Percentiles rank a stretch among this genome's conserved stretches.
Evolutionary conservation across 2,329 filamentous ascomycete genomes (phyloP).

Genomic region (Apiospora saccharicola): DNA sequence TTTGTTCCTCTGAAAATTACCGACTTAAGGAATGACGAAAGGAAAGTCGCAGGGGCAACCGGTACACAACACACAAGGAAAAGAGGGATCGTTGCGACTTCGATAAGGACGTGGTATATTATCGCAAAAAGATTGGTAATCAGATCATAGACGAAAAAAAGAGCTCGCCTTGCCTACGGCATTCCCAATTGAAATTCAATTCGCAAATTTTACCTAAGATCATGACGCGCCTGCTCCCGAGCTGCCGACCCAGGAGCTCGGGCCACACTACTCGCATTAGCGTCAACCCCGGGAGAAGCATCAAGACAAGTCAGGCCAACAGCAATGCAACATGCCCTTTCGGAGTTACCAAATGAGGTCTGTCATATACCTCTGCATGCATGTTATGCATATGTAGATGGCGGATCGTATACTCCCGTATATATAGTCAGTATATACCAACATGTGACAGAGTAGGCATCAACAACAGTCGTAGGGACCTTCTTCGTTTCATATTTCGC

Average conservation of each 20-base stretch:
- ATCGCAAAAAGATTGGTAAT: conserved; percentile 17
- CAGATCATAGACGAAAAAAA: background rate
- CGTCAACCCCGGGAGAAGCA: background rate
- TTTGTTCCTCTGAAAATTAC: background rate
- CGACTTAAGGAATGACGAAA: conserved; percentile 19
- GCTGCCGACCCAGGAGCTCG: conserved; percentile 17
- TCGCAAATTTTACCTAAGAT: conserved; percentile 5
- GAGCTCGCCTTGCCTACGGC: background rate
- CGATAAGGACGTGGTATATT: background rate
- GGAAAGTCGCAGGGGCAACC: background rate
- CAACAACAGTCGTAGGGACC: background rate
- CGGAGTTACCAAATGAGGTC: background rate
- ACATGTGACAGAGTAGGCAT: background rate
- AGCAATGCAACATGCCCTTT: background rate
- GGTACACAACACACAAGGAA: background rate
- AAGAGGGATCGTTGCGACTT: background rate
- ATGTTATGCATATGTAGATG: conserved; percentile 12
- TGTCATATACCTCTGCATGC: background rate
- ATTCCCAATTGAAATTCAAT: background rate
- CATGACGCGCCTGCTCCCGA: conserved; percentile 17
- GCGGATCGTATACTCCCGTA: background rate
- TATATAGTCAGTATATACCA: background rate
- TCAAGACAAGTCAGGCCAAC: background rate
- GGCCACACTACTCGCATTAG: conserved; percentile 10
- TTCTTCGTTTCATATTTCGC: background rate